A percentile compares a stretch with the other conserved stretches of the same genome.
Evolutionary conservation across 2,329 filamentous ascomycete species (phyloP).

Genomic region (Cephalotrichum gorgonifer): DNA sequence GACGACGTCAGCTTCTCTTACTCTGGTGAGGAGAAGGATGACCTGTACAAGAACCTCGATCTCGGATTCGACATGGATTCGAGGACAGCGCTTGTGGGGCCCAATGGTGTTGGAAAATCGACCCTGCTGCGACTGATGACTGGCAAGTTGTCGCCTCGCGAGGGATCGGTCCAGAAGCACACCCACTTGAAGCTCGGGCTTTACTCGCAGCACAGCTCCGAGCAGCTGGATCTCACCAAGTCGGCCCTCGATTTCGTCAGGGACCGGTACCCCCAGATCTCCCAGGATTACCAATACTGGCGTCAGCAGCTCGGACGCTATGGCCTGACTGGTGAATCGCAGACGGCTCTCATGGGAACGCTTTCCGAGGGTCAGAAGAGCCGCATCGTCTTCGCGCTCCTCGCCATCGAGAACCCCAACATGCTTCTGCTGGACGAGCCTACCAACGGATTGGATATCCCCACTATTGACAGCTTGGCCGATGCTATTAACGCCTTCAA

Average conservation of each 20-base stretch:
- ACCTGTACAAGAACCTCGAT: conserved; percentile 92
- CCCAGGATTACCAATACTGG: conserved; percentile 99
- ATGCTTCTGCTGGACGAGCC: conserved; percentile 98
- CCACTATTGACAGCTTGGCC: conserved; percentile 93
- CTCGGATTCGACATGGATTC: conserved; percentile 99
- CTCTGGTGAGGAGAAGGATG: conserved; percentile 79
- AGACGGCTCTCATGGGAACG: conserved; percentile 96
- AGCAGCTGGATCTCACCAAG: conserved; percentile 97
- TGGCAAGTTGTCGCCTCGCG: conserved; percentile 78
- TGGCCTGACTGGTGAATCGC: conserved; percentile 82
- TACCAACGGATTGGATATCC: conserved; percentile 98
- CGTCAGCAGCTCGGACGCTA: conserved; percentile 93
- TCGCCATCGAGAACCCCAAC: conserved; percentile 93
- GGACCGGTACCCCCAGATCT: conserved; percentile 82
- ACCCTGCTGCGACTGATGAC: conserved; percentile 95
- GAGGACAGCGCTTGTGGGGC: conserved; percentile 88
- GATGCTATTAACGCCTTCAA: conserved; percentile 95
- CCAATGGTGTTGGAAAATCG: conserved; percentile 98
- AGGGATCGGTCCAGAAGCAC: conserved; percentile 76
- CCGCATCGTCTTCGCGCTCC: conserved; percentile 92
- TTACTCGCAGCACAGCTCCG: conserved; percentile 97
- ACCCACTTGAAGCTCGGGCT: conserved; percentile 97
- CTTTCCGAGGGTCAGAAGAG: conserved; percentile 96
- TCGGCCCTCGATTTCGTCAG: conserved; percentile 95
- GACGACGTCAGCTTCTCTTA: conserved; percentile 98